phyloP scores from a whole-genome alignment of 495 filamentous ascomycete genomes.

The Aspergillus cavernicola region DNA sequence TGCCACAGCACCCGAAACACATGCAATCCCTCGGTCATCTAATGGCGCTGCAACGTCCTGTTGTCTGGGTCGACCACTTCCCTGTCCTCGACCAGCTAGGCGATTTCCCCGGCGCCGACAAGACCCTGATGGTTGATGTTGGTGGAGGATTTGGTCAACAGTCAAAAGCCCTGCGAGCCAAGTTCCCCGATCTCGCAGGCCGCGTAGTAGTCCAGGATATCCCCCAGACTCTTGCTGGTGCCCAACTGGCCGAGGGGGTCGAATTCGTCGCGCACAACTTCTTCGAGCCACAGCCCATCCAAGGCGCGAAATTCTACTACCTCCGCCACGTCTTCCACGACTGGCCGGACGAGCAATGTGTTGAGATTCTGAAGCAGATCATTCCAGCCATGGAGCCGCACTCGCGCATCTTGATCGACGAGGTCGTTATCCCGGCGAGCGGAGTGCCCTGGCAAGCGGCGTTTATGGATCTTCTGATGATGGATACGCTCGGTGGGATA shows the following conservation, averaged over 20 bases:
- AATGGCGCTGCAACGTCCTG: background rate
- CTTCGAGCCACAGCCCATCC: conserved; percentile 43
- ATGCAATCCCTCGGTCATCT: background rate
- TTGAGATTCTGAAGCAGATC: conserved; percentile 36
- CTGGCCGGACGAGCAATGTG: conserved; percentile 35
- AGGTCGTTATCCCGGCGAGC: conserved; percentile 4
- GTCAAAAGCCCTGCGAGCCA: conserved; percentile 26
- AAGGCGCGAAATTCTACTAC: conserved; percentile 25
- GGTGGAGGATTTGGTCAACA: conserved; percentile 46
- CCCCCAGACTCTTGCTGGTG: conserved; percentile 42
- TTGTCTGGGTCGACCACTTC: background rate
- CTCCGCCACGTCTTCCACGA: conserved; percentile 43
- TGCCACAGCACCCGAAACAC: background rate
- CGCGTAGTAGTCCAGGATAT: conserved; percentile 47
- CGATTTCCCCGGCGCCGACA: background rate
- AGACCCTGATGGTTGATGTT: conserved; percentile 41
- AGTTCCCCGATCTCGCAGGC: conserved; percentile 30
- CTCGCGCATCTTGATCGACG: conserved; percentile 14
- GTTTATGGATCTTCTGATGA: conserved; percentile 3
- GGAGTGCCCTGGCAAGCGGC: background rate
- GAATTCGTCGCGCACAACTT: conserved; percentile 39
- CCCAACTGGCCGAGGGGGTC: conserved; percentile 23
- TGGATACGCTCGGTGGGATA: background rate
- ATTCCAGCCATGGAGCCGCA: conserved; percentile 37
- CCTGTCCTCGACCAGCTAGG: background rate